These are phyloP conservation scores for Castanea mollissima DNA, from an alignment of 306 rosid species.

Conservation along the genomic window DNA sequence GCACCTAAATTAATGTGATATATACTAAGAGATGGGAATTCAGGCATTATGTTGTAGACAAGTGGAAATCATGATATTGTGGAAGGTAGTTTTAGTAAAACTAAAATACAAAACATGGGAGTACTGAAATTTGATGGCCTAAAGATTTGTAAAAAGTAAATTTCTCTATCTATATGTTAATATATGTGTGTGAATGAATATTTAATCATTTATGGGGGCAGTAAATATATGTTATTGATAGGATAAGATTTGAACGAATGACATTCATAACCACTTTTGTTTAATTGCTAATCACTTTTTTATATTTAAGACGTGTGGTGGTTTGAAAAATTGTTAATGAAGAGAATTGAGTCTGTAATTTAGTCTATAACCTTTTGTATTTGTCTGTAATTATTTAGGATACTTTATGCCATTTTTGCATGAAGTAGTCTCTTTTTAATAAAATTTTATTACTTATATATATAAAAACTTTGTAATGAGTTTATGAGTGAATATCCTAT, in stretches of 20 bases:
- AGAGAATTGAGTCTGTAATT: not conserved
- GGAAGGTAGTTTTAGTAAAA: not conserved
- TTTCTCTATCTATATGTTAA: not conserved
- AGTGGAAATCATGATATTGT: not conserved
- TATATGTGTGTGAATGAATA: no score
- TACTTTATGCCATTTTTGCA: no score
- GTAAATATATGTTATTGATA: not conserved
- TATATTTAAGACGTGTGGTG: not conserved
- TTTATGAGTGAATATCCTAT: conserved; percentile 22
- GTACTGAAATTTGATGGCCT: not conserved
- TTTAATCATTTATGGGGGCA: not conserved
- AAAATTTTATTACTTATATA: no score
- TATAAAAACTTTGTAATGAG: not conserved
- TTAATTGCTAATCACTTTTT: not conserved
- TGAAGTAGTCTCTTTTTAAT: no score
- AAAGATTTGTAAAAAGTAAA: not conserved
- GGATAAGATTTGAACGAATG: not conserved
- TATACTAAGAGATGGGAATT: not conserved
- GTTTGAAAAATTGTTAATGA: not conserved
- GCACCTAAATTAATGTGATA: not conserved
- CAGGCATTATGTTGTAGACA: not conserved
- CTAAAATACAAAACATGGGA: not conserved
- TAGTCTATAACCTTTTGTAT: no score
- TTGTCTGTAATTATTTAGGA: no score
- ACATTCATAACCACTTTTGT: not conserved